phyloP scores from a whole-genome alignment of 345 rosid genomes.

The Eucalyptus pauciflora region DNA sequence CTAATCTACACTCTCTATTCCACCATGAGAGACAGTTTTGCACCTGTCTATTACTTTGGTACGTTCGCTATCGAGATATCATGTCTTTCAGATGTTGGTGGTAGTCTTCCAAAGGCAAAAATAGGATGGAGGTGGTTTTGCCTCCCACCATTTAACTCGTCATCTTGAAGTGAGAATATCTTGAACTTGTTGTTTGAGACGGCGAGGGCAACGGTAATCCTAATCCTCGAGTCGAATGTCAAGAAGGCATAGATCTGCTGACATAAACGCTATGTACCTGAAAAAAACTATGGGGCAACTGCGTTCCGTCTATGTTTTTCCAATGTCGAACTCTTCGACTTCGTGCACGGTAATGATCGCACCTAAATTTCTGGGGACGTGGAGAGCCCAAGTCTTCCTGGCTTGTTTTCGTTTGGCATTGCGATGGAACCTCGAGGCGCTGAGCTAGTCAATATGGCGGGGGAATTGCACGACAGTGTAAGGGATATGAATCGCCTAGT shows the following conservation, averaged over 20 bases:
- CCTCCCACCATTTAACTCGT: too few species aligned
- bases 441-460: neutral
- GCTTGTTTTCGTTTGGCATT: neutral
- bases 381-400: neutral
- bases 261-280: neutral
- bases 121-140: too few species aligned
- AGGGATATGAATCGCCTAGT: neutral
- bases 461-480: neutral
- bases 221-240: neutral
- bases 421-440: neutral
- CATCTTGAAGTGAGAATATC: neutral
- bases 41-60: too few species aligned
- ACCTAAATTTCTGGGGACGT: neutral
- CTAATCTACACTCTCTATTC: too few species aligned
- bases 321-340: neutral
- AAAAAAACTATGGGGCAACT: neutral
- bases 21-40: too few species aligned
- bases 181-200: neutral
- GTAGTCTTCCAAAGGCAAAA: too few species aligned
- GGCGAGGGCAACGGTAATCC: neutral
- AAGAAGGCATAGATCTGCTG: neutral
- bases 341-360: neutral
- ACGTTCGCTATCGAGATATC: too few species aligned
- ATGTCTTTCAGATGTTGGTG: too few species aligned
- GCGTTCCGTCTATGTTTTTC: neutral